phyloP scores from a whole-genome alignment of 495 filamentous ascomycete genomes.

The Parathielavia hyrcaniae region DNA sequence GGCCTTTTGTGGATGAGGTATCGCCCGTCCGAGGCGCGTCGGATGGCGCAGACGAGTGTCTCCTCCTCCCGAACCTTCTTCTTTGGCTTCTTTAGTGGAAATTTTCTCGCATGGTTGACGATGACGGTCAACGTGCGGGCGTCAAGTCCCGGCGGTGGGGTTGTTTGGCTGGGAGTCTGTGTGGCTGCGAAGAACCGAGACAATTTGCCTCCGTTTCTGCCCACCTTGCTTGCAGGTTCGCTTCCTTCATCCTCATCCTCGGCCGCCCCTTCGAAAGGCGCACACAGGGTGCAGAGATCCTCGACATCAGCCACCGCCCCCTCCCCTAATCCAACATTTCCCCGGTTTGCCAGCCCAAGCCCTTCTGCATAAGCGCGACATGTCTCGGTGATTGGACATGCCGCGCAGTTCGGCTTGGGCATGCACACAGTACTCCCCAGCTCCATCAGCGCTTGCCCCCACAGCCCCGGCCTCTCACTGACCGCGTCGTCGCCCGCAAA shows the following conservation, averaged over 20 bases:
- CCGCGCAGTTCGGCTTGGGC: conserved; percentile 41
- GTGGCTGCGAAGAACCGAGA: conserved; percentile 30
- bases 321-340: background rate
- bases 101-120: conserved; percentile 36
- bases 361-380: conserved; percentile 43
- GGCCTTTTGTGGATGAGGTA: conserved; percentile 41
- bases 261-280: conserved; percentile 28
- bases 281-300: conserved; percentile 38
- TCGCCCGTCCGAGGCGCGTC: conserved; percentile 29
- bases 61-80: conserved; percentile 42
- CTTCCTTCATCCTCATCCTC: conserved; percentile 8
- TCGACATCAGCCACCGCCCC: conserved; percentile 33
- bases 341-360: conserved; percentile 20
- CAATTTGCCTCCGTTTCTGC: conserved; percentile 12
- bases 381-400: conserved; percentile 38
- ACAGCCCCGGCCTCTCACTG: conserved; percentile 38
- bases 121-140: conserved; percentile 23
- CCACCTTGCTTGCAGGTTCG: background rate
- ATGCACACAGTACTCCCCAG: conserved; percentile 44
- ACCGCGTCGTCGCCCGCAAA: conserved; percentile 29
- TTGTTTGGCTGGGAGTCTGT: background rate
- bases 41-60: conserved; percentile 40
- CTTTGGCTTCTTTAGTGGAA: conserved; percentile 37
- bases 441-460: conserved; percentile 48
- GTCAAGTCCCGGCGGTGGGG: background rate